Conservation (phyloP, 305 asterid genomes). For the Plantago coronopus region DNA sequence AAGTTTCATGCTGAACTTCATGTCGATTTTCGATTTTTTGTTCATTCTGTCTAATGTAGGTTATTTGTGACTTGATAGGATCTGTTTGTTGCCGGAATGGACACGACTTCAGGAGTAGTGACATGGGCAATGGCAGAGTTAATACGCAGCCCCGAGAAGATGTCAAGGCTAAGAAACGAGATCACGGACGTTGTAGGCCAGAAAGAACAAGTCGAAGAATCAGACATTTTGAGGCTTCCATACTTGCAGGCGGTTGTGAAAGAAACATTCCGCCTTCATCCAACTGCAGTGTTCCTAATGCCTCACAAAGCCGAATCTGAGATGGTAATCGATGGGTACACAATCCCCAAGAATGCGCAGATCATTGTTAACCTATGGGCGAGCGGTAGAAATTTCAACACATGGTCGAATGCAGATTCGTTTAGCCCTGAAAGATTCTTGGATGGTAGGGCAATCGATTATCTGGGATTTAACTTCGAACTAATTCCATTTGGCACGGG, state of each 20-base stretch:
- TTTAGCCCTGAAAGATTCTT: constrained; percentile 44
- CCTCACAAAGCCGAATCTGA: constrained; percentile 31
- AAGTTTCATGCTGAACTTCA: not conserved
- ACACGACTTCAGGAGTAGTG: constrained; percentile 31
- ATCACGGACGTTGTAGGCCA: constrained; percentile 17
- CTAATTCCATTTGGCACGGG: constrained; percentile 42
- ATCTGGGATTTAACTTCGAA: constrained; percentile 31
- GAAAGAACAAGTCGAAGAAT: not conserved
- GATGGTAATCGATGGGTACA: constrained; percentile 26
- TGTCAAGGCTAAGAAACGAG: constrained; percentile 25
- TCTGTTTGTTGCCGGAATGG: constrained; percentile 29
- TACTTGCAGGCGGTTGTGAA: no score
- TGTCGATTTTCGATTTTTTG: not conserved
- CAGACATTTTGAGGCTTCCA: no score
- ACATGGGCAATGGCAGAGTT: constrained; percentile 13
- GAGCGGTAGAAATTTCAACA: constrained; percentile 28
- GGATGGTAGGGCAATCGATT: constrained; percentile 12
- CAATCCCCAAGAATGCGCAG: constrained; percentile 30
- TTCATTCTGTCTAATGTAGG: no score
- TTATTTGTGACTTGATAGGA: constrained; percentile 40
- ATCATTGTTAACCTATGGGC: constrained; percentile 39
- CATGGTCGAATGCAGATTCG: constrained; percentile 16
- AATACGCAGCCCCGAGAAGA: constrained; percentile 26
- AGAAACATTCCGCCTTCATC: no score
- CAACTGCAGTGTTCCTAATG: constrained; percentile 19